Percentiles rank a stretch among this genome's conserved stretches.
phyloP scores from a whole-genome alignment of 129 eudicot species.

The Pseudognaphalium luteoalbum region DNA sequence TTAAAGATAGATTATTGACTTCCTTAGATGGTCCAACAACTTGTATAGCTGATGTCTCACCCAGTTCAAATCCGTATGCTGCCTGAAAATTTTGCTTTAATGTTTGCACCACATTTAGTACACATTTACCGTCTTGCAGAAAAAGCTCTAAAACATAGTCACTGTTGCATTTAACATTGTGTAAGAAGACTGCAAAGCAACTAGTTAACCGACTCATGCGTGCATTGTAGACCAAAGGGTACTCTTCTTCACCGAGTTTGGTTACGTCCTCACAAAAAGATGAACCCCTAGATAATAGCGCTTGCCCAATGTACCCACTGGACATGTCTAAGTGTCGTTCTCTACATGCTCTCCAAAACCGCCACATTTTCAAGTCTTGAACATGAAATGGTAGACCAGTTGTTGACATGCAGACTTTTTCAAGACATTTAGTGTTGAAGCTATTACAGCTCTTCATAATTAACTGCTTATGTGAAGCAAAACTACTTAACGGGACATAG shows the following conservation, averaged over 20 bases:
- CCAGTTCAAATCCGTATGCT: constrained; percentile 22
- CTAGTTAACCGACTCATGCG: not conserved
- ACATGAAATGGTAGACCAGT: constrained; percentile 18
- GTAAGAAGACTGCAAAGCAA: constrained; percentile 18
- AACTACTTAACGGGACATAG: not conserved
- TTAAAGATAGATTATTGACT: not conserved
- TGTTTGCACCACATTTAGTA: not conserved
- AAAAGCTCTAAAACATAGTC: constrained; percentile 23
- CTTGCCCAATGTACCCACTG: not conserved
- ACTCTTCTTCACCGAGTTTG: constrained; percentile 20
- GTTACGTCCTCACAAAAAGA: constrained; percentile 17
- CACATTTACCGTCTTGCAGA: not conserved
- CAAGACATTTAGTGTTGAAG: not conserved
- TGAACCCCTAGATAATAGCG: not conserved
- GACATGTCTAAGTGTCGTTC: constrained; percentile 5
- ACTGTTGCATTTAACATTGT: not conserved
- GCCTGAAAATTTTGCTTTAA: constrained; percentile 4
- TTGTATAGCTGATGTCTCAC: constrained; percentile 7
- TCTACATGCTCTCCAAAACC: not conserved
- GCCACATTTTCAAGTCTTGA: not conserved
- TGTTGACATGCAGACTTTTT: constrained; percentile 2
- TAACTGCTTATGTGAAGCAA: not conserved
- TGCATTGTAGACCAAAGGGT: constrained; percentile 20
- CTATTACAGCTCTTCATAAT: not conserved
- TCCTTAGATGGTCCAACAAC: constrained; percentile 3